Evolutionary conservation across 208 protist genomes (phyloP), one percentile per base, ranked within the genome.

Genomic region (Trypanosoma scelopori): DNA sequence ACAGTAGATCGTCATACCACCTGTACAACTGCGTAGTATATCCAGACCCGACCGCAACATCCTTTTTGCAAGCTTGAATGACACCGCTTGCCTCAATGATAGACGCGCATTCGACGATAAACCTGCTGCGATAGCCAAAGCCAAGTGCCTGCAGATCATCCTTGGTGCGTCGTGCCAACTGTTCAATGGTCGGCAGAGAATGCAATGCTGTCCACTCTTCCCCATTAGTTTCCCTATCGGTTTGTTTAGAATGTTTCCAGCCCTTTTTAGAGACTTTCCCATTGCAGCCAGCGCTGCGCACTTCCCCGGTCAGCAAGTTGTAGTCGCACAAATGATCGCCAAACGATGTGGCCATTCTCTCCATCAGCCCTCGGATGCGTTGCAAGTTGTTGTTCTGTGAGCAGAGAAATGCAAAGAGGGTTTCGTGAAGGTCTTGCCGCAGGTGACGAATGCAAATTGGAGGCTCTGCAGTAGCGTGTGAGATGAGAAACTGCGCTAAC

Each of bases 371-470:
- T 0, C 75, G 89, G 25, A 93, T 93, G 41, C 87, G 87, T 47
- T 74, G 69, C 13, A 93, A 72, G 52, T 91, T 78, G 64, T 93
- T 93, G 59, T 93, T 93, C 64, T 93, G 87, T 39, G 87, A 93
- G 64, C 87, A 93, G 9, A 93, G 53, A 55, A 93, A 93, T 5
- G 75, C 63, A 37, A 89, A 76, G 23, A 93, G 73, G 7, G 82
- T 89, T 43, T 89, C 85, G 70, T 91, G 84, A 22, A 91, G 22
- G 28, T 91, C 82, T 59, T 91, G 84, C 3, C 87, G 71, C 30
- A 93, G 64, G 55, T 81, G 74, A 0, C 82, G 85, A 67, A 91
- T 78, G 4, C 57, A 63, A 0, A 75, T 50, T 22, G 60, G 73
- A 48, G 48, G 43, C 15, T 67, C 27, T 55, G 23, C 30, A 32